Evolutionary conservation across 345 rosid species (phyloP), one percentile per base, ranked within the genome.

Genomic region (Ailanthus altissimus): DNA sequence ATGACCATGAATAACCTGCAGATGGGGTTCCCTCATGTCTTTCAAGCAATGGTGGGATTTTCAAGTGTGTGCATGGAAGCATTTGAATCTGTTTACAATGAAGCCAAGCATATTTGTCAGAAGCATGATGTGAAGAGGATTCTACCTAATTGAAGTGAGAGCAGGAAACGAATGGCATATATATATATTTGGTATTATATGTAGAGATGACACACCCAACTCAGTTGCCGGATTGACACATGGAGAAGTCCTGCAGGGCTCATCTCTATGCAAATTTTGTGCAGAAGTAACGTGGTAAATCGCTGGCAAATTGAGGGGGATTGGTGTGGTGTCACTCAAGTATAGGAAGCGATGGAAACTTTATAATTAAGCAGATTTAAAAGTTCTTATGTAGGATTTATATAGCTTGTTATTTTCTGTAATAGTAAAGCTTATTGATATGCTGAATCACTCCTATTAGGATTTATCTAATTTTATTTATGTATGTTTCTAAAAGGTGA

Each of bases 51-150:
- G 78, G 97, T 88, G 20, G 98, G 99, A 57, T 92, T 96, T 73
- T 96, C 99, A 16, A 93, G 97, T 60, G 97, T 96, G 61, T 96
- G 98, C 63, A 93, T 87, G 93, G 93, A 90, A 51, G 93, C 94
- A 0, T 93, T 89, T 4, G 98, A 96, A 86, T 88, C 89, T 13
- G 89, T 93, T n/a, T 91, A 87, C 88, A 91, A 85, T 77, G 90
- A 88, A 83, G 93, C 89, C 72, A 91, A 92, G 83, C 76, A 78
- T 46, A 73, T 76, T 4, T 78, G 83, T 43, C 83, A 83, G 57
- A 91, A 85, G 77, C 85, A 88, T 58, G 88, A 87, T 28, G 78
- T 80, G 77, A 88, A 88, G 87, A 85, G 87, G 82, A 47, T 88
- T 62, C 73, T 88, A 42, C 87, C 87, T 15, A 61, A 73, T 36